Conservation (phyloP, 495 filamentous ascomycete species). For the Cudoniella acicularis region DNA sequence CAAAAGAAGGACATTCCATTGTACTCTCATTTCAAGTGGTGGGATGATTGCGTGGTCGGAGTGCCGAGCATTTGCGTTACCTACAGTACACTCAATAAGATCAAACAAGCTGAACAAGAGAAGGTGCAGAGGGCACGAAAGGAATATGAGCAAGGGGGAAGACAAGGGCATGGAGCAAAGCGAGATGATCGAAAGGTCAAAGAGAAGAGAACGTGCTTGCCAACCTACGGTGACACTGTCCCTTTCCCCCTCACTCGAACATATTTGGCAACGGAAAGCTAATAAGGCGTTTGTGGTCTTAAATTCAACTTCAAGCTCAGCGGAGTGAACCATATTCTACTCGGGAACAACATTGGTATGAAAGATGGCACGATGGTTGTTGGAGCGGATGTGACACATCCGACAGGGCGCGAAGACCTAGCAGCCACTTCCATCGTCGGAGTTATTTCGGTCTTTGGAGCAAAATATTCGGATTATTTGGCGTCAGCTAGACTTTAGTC, state of each 20-base stretch:
- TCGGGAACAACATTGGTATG: background rate
- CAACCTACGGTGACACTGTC: background rate
- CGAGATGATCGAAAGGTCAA: no score
- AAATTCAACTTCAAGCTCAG: constrained; percentile 12
- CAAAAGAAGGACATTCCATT: background rate
- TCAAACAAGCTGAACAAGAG: background rate
- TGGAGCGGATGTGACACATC: constrained; percentile 11
- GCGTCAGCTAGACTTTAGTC: constrained; percentile 9
- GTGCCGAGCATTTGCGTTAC: background rate
- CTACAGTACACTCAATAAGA: background rate
- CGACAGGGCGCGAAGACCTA: background rate
- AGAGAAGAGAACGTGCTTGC: no score
- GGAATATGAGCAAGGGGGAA: no score
- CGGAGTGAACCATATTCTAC: background rate
- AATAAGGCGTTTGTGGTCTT: background rate
- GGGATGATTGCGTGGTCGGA: background rate
- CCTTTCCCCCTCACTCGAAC: no score
- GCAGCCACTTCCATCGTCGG: constrained; percentile 7
- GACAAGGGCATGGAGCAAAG: no score
- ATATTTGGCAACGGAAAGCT: no score
- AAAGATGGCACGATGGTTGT: constrained; percentile 5
- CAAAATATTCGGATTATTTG: background rate
- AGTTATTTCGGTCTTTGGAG: constrained; percentile 2
- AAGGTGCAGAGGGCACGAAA: no score
- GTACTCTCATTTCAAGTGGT: constrained; percentile 7